Evolutionary conservation across 2,329 filamentous ascomycete genomes (phyloP), one percentile per base, ranked within the genome.

Genomic region (Monosporascus sp.): DNA sequence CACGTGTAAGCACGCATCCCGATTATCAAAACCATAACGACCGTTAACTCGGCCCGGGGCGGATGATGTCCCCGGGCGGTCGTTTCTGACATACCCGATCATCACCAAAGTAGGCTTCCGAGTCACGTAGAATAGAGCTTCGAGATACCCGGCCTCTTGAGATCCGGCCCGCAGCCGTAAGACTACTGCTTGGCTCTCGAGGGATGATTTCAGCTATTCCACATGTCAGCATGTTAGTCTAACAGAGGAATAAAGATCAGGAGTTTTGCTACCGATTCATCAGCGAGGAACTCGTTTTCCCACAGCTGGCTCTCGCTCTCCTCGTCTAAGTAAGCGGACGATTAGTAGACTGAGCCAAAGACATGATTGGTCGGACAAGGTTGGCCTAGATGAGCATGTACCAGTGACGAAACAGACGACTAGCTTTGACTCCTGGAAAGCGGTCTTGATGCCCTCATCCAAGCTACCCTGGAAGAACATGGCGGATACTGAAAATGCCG

Each of bases 401-500:
- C 89, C 87, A 65, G 85, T 83, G 35, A 96, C 86, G 70, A 97
- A 95, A 72, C 90, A 96, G 31, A 89, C 81, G 1, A 97, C 88
- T 18, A 88, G 78, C 70, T 93, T 95, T 54, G 82, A 76, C 68
- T 92, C 78, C 55, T 83, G 80, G 7, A 97, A 78, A 14, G 92
- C 90, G 20, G 82, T 76, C 35, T 81, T 78, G 62, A 97, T 95
- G 54, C 90, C 92, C 63, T 87, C 86, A 63, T 95, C 88, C 20
- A 97, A 72, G 56, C 83, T 85, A 18, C 91, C 92, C 55, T 85
- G 66, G 68, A 91, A 92, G 72, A 96, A 97, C 86, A 96, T 92
- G 43, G 47, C 67, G 35, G 9, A 37, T 35, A 35, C 5, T 14
- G 9, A 35, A 14, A 5, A 14, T 4, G 31, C 31, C 31, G 11